Evolutionary conservation across 139 green algal genomes (phyloP).

Genomic region (Chlorella sp.): DNA sequence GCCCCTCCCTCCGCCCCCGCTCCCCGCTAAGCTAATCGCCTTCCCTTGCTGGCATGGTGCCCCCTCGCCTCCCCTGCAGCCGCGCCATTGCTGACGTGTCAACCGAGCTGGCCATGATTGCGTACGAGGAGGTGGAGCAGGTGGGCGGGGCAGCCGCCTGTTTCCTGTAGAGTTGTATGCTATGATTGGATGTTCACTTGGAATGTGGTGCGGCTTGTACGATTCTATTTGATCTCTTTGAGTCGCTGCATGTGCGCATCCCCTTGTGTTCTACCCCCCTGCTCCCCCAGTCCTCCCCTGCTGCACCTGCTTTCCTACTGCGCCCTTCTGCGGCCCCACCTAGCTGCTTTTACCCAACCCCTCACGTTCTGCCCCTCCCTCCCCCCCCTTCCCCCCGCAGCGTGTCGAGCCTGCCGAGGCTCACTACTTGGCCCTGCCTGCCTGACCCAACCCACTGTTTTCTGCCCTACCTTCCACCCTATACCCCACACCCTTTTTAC

Average conservation of each 20-base stretch:
- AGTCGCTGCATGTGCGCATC: too few relatives aligned
- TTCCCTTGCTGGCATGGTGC: background rate
- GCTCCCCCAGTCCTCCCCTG: background rate
- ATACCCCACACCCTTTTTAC: too few relatives aligned
- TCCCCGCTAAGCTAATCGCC: background rate
- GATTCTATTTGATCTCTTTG: too few relatives aligned
- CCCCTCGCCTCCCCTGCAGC: background rate
- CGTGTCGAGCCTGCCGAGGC: too few relatives aligned
- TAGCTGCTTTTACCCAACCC: too few relatives aligned
- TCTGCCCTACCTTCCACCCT: background rate
- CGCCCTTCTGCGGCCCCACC: too few relatives aligned
- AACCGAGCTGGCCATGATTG: conserved; percentile 61
- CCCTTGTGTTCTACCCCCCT: background rate
- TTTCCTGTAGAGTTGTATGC: background rate
- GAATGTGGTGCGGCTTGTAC: too few relatives aligned
- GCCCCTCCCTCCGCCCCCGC: background rate
- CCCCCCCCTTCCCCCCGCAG: too few relatives aligned
- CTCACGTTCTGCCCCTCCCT: too few relatives aligned
- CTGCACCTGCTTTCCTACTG: too few relatives aligned
- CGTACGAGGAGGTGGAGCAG: conserved; percentile 56
- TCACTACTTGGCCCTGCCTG: background rate
- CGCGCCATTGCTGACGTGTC: conserved; percentile 56
- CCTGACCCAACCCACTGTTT: too few relatives aligned
- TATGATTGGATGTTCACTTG: too few relatives aligned
- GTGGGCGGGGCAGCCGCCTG: conserved; percentile 1